Base-by-base conservation (phyloP, 2,329 filamentous ascomycete species). In the Neoscytalidium dimidiatum region DNA sequence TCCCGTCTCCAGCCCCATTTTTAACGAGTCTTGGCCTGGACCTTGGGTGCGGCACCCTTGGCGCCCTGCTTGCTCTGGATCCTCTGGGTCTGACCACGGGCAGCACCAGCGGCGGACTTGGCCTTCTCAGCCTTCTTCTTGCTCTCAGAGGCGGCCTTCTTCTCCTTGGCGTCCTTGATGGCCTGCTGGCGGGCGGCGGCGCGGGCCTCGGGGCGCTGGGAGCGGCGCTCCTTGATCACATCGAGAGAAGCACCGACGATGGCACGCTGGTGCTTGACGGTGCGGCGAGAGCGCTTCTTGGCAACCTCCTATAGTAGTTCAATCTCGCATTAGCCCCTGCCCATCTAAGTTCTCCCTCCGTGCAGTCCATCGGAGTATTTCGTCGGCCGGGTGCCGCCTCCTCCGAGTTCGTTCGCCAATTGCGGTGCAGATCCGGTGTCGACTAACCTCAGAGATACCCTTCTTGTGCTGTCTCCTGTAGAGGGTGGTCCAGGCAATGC, bases 51-150 rank as follows among this genome's bases (percentile, higher is more conserved):
- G 74, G 93, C 88, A 77, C 95, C 95, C 89, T 96, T 97, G 72
- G 92, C 90, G 78, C 92, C 93, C 88, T 97, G 92, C 92, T 99
- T 99, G 89, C 92, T 94, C 81, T 90, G 85, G 81, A 96, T 92
- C 82, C 91, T 89, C 77, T 83, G 81, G 73, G 87, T 85, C 85
- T 93, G 88, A 79, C 92, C 94, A 85, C 92, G 90, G 80, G 89
- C 84, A 73, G 89, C 87, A 68, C 73, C 76, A 73, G 90, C 87
- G 71, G 94, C 94, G 78, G 75, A 86, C 92, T 98, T 98, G 77
- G 95, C 95, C 92, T 99, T 99, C 85, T 98, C 94, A 67, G 92
- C 91, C 92, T 98, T 99, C 92, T 98, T 99, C 82, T 88, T 89
- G 81, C 88, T 91, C 83, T 92, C 90, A 69, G 88, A 87, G 70